These are phyloP conservation scores for Claviceps monticola DNA, from an alignment of 2,329 filamentous ascomycete species.

Conservation along the genomic window DNA sequence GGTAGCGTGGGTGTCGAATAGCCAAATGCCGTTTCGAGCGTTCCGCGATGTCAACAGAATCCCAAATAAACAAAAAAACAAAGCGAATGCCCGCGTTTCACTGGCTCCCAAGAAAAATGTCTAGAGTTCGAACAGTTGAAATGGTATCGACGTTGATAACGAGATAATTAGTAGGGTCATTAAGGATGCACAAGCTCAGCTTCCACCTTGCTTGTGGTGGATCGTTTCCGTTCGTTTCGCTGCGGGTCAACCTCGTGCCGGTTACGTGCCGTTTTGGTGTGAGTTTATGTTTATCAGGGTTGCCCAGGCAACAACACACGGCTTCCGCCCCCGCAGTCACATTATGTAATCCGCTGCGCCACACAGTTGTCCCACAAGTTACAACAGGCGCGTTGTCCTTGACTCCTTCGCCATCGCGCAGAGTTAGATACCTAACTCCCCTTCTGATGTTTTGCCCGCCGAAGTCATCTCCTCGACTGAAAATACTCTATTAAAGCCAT, in stretches of 20 bases:
- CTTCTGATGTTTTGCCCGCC: too few species aligned
- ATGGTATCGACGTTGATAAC: background rate
- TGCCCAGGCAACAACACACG: constrained; percentile 4
- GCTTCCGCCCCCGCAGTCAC: too few species aligned
- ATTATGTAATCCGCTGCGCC: background rate
- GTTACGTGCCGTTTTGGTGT: background rate
- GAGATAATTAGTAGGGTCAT: background rate
- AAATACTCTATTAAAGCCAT: too few species aligned
- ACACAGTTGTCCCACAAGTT: background rate
- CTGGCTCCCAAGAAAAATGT: background rate
- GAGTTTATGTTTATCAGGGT: constrained; percentile 6
- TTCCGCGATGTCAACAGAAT: constrained; percentile 12
- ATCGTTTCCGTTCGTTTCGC: background rate
- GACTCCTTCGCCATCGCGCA: background rate
- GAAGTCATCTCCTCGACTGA: too few species aligned
- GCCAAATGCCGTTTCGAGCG: constrained; percentile 23
- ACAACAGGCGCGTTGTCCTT: too few species aligned
- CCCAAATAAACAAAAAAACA: constrained; percentile 8
- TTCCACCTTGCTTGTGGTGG: constrained; percentile 1
- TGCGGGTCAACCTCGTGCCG: too few species aligned
- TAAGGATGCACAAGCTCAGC: background rate
- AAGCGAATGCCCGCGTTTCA: background rate
- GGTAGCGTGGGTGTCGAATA: constrained; percentile 16
- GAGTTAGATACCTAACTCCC: too few species aligned
- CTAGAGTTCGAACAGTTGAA: background rate